Evolutionary conservation across 1,139 yeast species (phyloP).

Genomic region (Yamadazyma jaroonii): DNA sequence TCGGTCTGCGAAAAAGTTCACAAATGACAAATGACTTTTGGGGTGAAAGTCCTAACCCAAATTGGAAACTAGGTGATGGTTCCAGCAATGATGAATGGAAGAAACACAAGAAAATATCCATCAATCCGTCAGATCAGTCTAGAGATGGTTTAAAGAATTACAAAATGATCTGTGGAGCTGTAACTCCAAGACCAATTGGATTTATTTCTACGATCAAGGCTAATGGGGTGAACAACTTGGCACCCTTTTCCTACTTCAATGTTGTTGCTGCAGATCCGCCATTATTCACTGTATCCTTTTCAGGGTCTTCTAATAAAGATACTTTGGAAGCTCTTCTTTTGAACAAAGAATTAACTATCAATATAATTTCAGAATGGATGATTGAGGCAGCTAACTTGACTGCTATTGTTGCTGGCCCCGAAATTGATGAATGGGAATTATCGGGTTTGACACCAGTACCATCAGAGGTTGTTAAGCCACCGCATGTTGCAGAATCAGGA

Average conservation of each 20-base stretch:
- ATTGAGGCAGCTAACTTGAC: conserved; percentile 60
- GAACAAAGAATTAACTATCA: conserved; percentile 56
- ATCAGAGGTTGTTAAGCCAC: conserved; percentile 47
- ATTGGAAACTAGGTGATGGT: conserved; percentile 52
- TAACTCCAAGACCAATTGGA: conserved; percentile 61
- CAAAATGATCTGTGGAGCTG: conserved; percentile 45
- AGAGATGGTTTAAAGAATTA: conserved; percentile 47
- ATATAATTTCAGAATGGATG: conserved; percentile 62
- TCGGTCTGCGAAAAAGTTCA: too few relatives aligned
- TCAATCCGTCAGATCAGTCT: conserved; percentile 49
- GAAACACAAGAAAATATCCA: conserved; percentile 29
- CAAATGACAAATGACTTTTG: conserved; percentile 10
- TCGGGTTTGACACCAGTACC: conserved; percentile 50
- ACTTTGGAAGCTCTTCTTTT: conserved; percentile 47
- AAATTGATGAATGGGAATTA: conserved; percentile 54
- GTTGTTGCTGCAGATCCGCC: conserved; percentile 57
- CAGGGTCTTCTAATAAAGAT: conserved; percentile 46
- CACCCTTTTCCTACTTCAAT: conserved; percentile 59
- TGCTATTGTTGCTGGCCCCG: conserved; percentile 46
- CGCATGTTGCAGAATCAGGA: conserved; percentile 61
- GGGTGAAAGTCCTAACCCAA: conserved; percentile 18
- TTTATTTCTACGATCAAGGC: conserved; percentile 46
- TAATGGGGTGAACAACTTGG: conserved; percentile 47
- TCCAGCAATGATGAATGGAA: conserved; percentile 45
- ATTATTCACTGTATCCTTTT: conserved; percentile 49